Evolutionary conservation across 352 stramenopile species (phyloP), one percentile per base, ranked within the genome.

Genomic region (Phytophthora megakarya): DNA sequence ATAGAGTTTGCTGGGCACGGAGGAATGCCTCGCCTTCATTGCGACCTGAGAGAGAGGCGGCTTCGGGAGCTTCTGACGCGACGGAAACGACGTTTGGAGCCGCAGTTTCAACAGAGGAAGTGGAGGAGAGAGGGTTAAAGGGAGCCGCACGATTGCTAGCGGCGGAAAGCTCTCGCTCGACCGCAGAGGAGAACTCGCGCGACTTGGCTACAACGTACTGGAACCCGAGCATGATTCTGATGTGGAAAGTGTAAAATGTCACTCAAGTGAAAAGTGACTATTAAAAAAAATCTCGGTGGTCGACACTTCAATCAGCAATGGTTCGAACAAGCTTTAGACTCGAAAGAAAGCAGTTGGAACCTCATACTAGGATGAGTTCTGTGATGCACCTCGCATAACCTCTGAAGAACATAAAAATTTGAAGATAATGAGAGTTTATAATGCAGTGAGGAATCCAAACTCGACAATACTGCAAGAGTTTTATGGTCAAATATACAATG

Each of bases 151-250:
- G 66, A 22, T 32, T 67, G 25, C 61, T 75, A 9, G 60, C 53
- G 19, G 46, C 58, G 1, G 56, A 73, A 23, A 76, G 51, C 76
- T 78, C 70, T 16, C 74, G 71, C 40, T 91, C 80, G 1, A 90
- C 70, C 49, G 67, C 83, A 32, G 74, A 81, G 42, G 81, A 80
- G 43, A 90, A 69, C 65, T 89, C 83, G 37, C 78, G 86, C 50
- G 80, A 90, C 76, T 92, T 92, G 64, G 78, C 79, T 43, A 92
- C 80, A 40, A 92, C 68, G 67, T 86, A 90, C 65, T 92, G 84
- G 67, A 92, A 73, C 12, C 83, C 72, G 23, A 89, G 55, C 82
- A 91, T 90, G 30, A 13, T 42, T 51, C 33, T 50, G 25, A 3
- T 43, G 10, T 13, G 22, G 15, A 22, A 48, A 44, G 11, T 30